phyloP scores from a whole-genome alignment of 2,329 filamentous ascomycete species.

The Trichoderma sp. region DNA sequence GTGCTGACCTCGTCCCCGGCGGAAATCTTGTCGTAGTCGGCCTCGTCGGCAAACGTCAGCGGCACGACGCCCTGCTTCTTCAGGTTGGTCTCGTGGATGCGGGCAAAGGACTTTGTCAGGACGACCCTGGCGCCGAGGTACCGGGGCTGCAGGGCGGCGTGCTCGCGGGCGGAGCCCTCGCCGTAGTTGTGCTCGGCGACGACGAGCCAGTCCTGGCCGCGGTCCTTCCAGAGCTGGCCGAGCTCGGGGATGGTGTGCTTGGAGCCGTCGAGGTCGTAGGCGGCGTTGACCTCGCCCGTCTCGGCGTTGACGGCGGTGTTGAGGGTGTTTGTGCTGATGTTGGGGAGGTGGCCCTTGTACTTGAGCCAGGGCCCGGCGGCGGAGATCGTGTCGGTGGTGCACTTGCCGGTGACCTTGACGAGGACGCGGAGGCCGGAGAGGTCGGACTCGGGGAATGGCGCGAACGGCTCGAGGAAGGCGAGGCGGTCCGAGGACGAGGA shows the following conservation, averaged over 20 bases:
- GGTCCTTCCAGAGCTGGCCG: constrained; percentile 75
- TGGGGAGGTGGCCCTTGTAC: constrained; percentile 98
- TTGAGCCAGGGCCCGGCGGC: constrained; percentile 97
- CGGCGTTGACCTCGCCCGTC: constrained; percentile 87
- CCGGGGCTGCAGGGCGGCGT: constrained; percentile 85
- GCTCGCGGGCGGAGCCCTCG: constrained; percentile 83
- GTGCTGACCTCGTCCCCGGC: constrained; percentile 83
- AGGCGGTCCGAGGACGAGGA: constrained; percentile 86
- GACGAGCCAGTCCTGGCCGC: constrained; percentile 79
- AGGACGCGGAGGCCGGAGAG: constrained; percentile 77
- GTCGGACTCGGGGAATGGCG: constrained; percentile 73
- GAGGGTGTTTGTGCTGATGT: constrained; percentile 95
- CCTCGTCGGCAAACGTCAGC: constrained; percentile 82
- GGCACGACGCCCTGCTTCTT: constrained; percentile 98
- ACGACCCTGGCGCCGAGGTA: constrained; percentile 85
- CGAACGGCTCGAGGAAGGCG: constrained; percentile 86
- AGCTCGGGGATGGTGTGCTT: constrained; percentile 81
- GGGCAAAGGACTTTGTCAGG: constrained; percentile 80
- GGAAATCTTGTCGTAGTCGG: constrained; percentile 79
- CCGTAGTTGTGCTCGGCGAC: constrained; percentile 98
- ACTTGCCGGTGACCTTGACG: constrained; percentile 96
- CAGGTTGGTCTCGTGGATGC: constrained; percentile 92
- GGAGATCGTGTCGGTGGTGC: constrained; percentile 98
- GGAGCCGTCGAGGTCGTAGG: constrained; percentile 79
- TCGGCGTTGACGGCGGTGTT: constrained; percentile 92